phyloP scores from a whole-genome alignment of 768 basidiomycete species.

The Phanerodontia chrysosporium region DNA sequence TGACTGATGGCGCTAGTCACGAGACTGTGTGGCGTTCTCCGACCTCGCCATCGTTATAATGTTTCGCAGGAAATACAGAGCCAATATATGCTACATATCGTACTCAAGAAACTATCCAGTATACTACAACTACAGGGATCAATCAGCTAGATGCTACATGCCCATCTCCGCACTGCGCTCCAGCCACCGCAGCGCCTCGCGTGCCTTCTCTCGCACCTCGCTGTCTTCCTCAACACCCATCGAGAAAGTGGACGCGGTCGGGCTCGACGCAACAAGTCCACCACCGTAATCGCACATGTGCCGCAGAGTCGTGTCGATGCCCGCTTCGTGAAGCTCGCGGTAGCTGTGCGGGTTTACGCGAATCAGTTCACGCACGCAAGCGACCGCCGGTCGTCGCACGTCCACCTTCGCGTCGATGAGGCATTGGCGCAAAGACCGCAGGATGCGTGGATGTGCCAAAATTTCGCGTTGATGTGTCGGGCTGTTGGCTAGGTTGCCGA shows the following conservation, averaged over 20 bases:
- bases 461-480: slow-evolving; percentile 45
- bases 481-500: slow-evolving; percentile 71
- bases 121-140: no score
- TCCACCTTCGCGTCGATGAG: slow-evolving; percentile 57
- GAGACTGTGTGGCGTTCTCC: not conserved
- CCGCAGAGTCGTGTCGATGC: slow-evolving; percentile 41
- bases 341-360: slow-evolving; percentile 33
- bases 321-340: slow-evolving; percentile 38
- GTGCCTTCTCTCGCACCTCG: slow-evolving; percentile 54
- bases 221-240: slow-evolving; percentile 53
- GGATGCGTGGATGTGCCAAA: slow-evolving; percentile 45
- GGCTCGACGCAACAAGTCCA: slow-evolving; percentile 27
- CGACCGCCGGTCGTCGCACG: slow-evolving; percentile 56
- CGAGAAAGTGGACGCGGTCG: slow-evolving; percentile 26
- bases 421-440: slow-evolving; percentile 49
- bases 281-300: slow-evolving; percentile 39
- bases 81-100: no score
- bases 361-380: slow-evolving; percentile 56
- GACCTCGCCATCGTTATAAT: no score
- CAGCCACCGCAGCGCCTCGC: slow-evolving; percentile 49
- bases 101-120: no score
- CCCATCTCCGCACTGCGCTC: slow-evolving; percentile 21
- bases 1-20: not conserved
- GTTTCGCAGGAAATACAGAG: no score
- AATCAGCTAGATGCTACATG: no score